Conservation (phyloP, 2,329 filamentous ascomycete species). For the Verticillium nubilum region DNA sequence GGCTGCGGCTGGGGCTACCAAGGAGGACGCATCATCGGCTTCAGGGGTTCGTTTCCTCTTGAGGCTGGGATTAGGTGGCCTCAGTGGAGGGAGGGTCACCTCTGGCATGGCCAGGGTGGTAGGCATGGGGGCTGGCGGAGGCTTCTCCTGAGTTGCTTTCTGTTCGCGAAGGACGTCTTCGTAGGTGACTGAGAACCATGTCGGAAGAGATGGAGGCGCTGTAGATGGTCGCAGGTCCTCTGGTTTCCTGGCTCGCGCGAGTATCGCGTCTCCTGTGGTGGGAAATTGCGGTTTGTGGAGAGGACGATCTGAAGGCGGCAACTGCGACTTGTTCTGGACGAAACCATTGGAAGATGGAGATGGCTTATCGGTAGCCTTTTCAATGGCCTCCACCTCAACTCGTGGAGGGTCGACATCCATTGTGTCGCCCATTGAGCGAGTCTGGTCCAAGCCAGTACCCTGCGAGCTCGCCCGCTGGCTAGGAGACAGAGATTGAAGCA, state of each 20-base stretch:
- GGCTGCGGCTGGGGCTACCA: background rate
- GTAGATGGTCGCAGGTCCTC: background rate
- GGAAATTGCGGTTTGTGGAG: constrained; percentile 2
- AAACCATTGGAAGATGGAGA: background rate
- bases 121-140: background rate
- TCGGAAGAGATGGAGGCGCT: background rate
- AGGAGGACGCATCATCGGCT: background rate
- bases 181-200: background rate
- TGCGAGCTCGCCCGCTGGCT: background rate
- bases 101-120: background rate
- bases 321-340: background rate
- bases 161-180: constrained; percentile 6
- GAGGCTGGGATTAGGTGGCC: constrained; percentile 1
- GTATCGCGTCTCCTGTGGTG: background rate
- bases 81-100: background rate
- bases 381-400: background rate
- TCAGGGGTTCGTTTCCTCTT: constrained; percentile 23
- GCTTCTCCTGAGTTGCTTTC: background rate
- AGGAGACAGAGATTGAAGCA: background rate
- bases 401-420: background rate
- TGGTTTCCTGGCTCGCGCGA: background rate
- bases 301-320: background rate
- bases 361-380: background rate
- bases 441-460: background rate
- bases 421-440: background rate